These are phyloP conservation scores for Clohesyomyces aquaticus DNA, from an alignment of 495 filamentous ascomycete species.

Conservation along the genomic window DNA sequence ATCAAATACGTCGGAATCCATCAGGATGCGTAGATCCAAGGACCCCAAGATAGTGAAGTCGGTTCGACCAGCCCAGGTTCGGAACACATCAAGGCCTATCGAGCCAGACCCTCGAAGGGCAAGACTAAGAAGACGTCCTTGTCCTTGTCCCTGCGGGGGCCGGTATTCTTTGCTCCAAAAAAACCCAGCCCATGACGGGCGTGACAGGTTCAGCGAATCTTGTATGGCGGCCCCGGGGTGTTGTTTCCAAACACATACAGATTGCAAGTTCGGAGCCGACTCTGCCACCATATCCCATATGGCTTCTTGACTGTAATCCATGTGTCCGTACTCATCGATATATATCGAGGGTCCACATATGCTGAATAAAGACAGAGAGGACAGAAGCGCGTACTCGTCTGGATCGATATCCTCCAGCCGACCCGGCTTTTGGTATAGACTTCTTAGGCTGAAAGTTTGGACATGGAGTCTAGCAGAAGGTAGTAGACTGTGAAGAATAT, in stretches of 20 bases:
- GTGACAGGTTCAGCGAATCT: not conserved
- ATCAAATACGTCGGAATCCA: not conserved
- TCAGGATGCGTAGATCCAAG: not conserved
- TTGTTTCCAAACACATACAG: not conserved
- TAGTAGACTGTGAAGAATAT: constrained; percentile 5
- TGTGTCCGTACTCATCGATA: not conserved
- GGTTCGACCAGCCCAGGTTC: not conserved
- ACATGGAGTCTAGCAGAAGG: constrained; percentile 13
- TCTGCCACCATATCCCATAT: not conserved
- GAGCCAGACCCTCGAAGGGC: not conserved
- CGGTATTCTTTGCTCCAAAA: not conserved
- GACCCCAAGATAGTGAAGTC: not conserved
- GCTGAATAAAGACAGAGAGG: constrained; percentile 16
- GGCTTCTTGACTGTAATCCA: constrained; percentile 24
- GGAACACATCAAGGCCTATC: not conserved
- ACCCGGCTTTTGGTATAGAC: constrained; percentile 10
- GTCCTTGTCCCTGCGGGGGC: not conserved
- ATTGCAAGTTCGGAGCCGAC: constrained; percentile 10
- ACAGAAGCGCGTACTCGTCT: constrained; percentile 16
- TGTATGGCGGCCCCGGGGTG: not conserved
- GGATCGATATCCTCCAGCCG: constrained; percentile 11
- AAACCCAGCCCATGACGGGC: not conserved
- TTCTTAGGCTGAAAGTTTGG: constrained; percentile 16
- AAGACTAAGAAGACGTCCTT: not conserved
- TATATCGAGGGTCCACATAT: not conserved